Percentiles rank a stretch among this genome's conserved stretches.
These are phyloP conservation scores for Collybiopsis luxurians DNA, from an alignment of 768 basidiomycete genomes.

Conservation along the genomic window DNA sequence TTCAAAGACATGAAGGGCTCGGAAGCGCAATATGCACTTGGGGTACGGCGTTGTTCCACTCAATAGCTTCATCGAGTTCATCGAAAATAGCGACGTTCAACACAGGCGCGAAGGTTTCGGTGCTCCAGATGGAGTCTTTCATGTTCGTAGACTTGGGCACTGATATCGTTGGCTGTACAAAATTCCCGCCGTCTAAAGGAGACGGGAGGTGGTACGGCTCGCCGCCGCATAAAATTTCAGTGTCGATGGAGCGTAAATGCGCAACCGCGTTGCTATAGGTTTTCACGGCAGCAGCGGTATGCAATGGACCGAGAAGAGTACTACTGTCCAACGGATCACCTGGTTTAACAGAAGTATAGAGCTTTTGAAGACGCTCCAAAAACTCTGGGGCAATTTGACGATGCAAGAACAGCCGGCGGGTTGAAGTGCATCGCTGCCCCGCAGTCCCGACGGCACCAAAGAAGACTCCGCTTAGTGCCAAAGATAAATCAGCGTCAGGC, in stretches of 20 bases:
- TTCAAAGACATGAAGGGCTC: not conserved
- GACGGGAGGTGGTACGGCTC: constrained; percentile 42
- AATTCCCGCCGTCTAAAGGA: constrained; percentile 70
- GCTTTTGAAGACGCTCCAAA: constrained; percentile 66
- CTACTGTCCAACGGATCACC: constrained; percentile 80
- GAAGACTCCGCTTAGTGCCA: constrained; percentile 88
- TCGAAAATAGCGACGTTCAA: constrained; percentile 86
- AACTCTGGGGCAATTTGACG: constrained; percentile 73
- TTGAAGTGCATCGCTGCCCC: constrained; percentile 85
- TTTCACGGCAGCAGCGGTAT: constrained; percentile 65
- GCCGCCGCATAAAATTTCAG: constrained; percentile 78
- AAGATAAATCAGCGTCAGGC: constrained; percentile 87
- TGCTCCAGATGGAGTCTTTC: constrained; percentile 63
- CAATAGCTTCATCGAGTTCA: constrained; percentile 80
- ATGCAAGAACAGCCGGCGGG: constrained; percentile 88
- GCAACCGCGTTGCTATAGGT: constrained; percentile 62
- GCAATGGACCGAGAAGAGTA: constrained; percentile 87
- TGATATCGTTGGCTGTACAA: constrained; percentile 85
- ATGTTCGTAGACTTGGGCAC: constrained; percentile 58
- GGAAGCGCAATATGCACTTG: constrained; percentile 42
- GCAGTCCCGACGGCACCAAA: constrained; percentile 89
- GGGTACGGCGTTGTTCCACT: constrained; percentile 87
- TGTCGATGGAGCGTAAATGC: constrained; percentile 60
- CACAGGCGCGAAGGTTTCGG: constrained; percentile 88
- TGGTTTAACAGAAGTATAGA: constrained; percentile 69